A percentile compares a stretch with the other conserved stretches of the same genome.
Conservation (phyloP, 345 rosid species). For the Dovyalis caffra region DNA sequence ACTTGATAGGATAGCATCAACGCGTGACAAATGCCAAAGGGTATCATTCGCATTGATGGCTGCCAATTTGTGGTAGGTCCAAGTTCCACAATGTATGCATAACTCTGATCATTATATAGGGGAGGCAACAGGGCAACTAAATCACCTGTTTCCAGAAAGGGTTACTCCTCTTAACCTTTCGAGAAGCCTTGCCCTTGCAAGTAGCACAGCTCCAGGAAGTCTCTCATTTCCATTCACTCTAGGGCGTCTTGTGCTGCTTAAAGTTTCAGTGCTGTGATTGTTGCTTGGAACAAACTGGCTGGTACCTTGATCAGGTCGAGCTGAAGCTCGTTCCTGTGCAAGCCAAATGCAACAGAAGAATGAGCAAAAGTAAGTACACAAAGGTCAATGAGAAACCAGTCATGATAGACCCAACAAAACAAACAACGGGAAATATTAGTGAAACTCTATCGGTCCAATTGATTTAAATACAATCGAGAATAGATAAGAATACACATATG, state of each 20-base stretch:
- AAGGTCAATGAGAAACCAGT: background rate
- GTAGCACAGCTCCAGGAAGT: conserved; percentile 91
- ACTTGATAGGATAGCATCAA: background rate
- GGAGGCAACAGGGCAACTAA: background rate
- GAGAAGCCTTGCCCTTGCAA: conserved; percentile 88
- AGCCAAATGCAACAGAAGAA: conserved; percentile 11
- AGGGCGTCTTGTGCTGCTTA: conserved; percentile 37
- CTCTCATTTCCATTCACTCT: conserved; percentile 50
- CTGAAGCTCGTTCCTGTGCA: conserved; percentile 52
- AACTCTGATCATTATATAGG: background rate
- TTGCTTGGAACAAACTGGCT: conserved; percentile 39
- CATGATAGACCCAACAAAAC: background rate
- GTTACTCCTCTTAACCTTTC: conserved; percentile 86
- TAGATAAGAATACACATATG: background rate
- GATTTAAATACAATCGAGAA: too few species aligned
- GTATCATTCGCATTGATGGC: background rate
- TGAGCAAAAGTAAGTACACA: background rate
- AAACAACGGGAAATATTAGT: background rate
- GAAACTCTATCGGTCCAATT: too few species aligned
- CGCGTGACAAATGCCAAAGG: background rate
- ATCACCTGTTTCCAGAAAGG: conserved; percentile 62
- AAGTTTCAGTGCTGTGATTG: conserved; percentile 34
- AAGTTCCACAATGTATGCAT: too few species aligned
- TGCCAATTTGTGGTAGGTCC: background rate
- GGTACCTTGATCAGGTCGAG: conserved; percentile 39